Conservation (phyloP, 164 flowering plant genomes). For the Hamamelis virginiana region DNA sequence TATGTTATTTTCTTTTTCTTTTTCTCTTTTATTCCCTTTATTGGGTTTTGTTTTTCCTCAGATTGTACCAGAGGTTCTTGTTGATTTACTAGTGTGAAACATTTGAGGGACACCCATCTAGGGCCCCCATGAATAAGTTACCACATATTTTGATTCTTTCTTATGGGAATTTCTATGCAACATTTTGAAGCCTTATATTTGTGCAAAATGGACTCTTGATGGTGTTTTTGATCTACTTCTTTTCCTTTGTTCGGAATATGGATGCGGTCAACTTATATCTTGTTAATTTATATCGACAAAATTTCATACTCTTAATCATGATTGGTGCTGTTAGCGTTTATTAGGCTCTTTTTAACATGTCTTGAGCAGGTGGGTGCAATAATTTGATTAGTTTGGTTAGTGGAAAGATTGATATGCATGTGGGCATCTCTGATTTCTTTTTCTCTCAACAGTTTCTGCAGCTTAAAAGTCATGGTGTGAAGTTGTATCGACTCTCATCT, state of each 20-base stretch:
- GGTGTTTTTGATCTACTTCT: not conserved
- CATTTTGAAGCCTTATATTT: not conserved
- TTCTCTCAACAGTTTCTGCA: too few species aligned
- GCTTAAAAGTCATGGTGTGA: too few species aligned
- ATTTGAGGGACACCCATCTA: constrained; percentile 33
- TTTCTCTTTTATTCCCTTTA: not conserved
- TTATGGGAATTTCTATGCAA: constrained; percentile 8
- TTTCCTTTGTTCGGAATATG: not conserved
- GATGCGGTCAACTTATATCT: not conserved
- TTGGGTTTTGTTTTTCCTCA: constrained; percentile 24
- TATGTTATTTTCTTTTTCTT: constrained; percentile 12
- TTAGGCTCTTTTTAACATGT: not conserved
- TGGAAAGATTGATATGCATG: too few species aligned
- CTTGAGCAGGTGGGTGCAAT: not conserved
- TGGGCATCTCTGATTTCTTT: too few species aligned
- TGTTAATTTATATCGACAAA: not conserved
- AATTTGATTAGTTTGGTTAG: not conserved
- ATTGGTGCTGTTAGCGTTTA: not conserved
- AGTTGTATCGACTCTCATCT: not conserved
- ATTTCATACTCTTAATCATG: not conserved
- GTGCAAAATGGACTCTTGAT: not conserved
- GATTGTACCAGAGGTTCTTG: constrained; percentile 29
- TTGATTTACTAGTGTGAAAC: constrained; percentile 41
- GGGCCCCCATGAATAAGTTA: constrained; percentile 40
- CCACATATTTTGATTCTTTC: constrained; percentile 24